These are phyloP conservation scores for Globisporangium nodosum DNA, from an alignment of 352 stramenopile genomes.

Conservation along the genomic window DNA sequence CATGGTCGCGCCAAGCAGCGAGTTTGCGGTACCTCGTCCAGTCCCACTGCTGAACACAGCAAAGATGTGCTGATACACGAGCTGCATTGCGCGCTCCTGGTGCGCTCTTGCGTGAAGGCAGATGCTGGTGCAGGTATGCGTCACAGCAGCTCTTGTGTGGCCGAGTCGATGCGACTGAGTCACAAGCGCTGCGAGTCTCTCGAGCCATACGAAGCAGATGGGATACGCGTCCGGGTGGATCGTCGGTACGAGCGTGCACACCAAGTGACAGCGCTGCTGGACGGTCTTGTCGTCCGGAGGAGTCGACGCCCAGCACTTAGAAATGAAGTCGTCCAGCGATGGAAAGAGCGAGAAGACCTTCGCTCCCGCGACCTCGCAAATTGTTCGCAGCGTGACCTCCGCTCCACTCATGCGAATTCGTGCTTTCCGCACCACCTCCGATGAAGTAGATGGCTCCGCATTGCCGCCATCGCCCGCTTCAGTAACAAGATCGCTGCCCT, in stretches of 20 bases:
- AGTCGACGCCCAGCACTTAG: conserved; percentile 26
- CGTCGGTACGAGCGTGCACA: conserved; percentile 30
- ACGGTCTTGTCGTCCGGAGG: conserved; percentile 25
- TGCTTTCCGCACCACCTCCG: conserved; percentile 25
- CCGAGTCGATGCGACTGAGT: conserved; percentile 18
- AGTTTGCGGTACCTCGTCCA: not conserved
- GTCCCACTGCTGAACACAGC: conserved; percentile 14
- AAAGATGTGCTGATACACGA: conserved; percentile 52
- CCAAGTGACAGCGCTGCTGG: conserved; percentile 46
- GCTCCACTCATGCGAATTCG: conserved; percentile 39
- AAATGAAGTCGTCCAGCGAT: conserved; percentile 29
- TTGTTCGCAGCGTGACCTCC: conserved; percentile 27
- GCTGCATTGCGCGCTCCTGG: conserved; percentile 36
- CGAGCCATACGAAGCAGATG: conserved; percentile 43
- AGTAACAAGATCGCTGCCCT: not conserved
- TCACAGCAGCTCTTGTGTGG: conserved; percentile 26
- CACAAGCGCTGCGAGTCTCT: conserved; percentile 21
- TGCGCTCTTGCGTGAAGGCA: conserved; percentile 24
- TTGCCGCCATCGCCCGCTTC: conserved; percentile 3
- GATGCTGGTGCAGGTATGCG: conserved; percentile 40
- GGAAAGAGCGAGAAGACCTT: conserved; percentile 30
- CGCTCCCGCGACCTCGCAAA: conserved; percentile 28
- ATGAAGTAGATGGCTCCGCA: not conserved
- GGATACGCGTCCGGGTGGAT: conserved; percentile 22
- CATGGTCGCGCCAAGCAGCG: conserved; percentile 39